Percentiles rank a stretch among this genome's conserved stretches.
Conservation (phyloP, 2,329 filamentous ascomycete genomes). For the Apiospora malaysiana region DNA sequence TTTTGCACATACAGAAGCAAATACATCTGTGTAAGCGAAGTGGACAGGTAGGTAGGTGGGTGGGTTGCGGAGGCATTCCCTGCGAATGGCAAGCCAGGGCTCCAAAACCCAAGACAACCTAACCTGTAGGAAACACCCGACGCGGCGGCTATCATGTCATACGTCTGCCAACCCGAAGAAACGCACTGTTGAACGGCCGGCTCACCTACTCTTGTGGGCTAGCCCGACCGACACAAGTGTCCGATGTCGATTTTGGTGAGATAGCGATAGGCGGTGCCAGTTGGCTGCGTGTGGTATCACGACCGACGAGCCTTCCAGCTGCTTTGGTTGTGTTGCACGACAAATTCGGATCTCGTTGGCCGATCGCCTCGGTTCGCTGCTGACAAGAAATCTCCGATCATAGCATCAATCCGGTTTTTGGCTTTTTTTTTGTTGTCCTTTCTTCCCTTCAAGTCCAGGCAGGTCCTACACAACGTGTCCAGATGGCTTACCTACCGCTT, state of each 20-base stretch:
- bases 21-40: neutral
- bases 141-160: conserved; percentile 5
- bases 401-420: neutral
- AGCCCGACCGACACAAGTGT: neutral
- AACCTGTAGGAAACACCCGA: conserved; percentile 13
- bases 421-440: too few relatives aligned
- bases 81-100: neutral
- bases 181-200: conserved; percentile 6
- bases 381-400: conserved; percentile 9
- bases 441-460: neutral
- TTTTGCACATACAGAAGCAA: neutral
- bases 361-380: conserved; percentile 8
- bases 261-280: neutral
- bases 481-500: neutral
- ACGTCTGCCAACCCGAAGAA: conserved; percentile 3
- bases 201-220: conserved; percentile 5
- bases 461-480: conserved; percentile 6
- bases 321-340: neutral
- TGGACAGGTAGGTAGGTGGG: neutral
- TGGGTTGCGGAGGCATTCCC: neutral
- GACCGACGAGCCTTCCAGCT: neutral
- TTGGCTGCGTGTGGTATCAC: conserved; percentile 1
- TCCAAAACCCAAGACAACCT: neutral
- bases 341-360: conserved; percentile 16
- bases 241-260: neutral